phyloP scores from a whole-genome alignment of 371 early-diverging fungal genomes.

The Mycotypha africana region DNA sequence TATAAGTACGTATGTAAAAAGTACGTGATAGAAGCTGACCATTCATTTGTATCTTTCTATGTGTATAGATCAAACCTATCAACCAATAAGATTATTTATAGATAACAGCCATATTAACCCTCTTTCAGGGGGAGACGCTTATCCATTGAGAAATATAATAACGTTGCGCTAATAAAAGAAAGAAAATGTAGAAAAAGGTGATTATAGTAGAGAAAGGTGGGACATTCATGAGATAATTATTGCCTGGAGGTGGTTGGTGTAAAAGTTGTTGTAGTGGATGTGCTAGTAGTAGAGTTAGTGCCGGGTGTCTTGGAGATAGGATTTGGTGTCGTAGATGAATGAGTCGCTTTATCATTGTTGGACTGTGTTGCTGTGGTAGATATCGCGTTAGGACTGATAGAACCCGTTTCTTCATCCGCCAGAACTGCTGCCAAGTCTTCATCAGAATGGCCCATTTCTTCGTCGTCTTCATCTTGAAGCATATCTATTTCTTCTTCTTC shows the following conservation, averaged over 20 bases:
- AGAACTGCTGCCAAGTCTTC: constrained; percentile 4
- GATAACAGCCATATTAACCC: too few relatives aligned
- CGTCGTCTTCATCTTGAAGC: constrained; percentile 11
- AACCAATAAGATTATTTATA: constrained; percentile 12
- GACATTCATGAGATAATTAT: too few relatives aligned
- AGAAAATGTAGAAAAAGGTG: too few relatives aligned
- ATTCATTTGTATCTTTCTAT: background rate
- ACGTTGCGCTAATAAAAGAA: too few relatives aligned
- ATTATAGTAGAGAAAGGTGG: too few relatives aligned
- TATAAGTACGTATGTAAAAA: too few relatives aligned
- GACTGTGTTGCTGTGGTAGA: too few relatives aligned
- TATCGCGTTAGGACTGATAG: too few relatives aligned
- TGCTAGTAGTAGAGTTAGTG: background rate
- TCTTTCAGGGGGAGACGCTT: too few relatives aligned
- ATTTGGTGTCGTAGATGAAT: too few relatives aligned
- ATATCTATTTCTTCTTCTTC: constrained; percentile 29
- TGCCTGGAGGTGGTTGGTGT: background rate
- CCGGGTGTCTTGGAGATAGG: background rate
- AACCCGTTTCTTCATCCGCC: background rate
- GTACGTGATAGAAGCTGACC: background rate
- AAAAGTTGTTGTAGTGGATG: background rate
- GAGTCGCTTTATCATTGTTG: background rate
- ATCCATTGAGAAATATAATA: too few relatives aligned
- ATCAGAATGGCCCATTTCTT: constrained; percentile 5
- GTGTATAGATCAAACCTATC: constrained; percentile 44